Evolutionary conservation across 257 asterid species (phyloP).

Genomic region (Solanum sejunctum): DNA sequence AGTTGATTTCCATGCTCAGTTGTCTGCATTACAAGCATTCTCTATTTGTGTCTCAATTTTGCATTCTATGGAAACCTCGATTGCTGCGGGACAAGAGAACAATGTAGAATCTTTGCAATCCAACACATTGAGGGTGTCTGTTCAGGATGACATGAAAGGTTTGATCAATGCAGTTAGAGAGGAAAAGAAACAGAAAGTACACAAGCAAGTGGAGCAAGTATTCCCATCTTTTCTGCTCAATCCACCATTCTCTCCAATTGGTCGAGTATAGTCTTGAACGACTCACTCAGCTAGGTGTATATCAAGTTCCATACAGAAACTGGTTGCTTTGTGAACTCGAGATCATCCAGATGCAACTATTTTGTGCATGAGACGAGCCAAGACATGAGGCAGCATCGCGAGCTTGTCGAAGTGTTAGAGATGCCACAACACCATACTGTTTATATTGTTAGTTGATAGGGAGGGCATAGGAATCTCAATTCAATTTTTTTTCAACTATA

Average conservation of each 20-base stretch:
- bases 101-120: constrained; percentile 29
- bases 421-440: constrained; percentile 11
- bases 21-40: constrained; percentile 83
- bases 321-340: neutral
- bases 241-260: constrained; percentile 89
- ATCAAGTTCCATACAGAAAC: neutral
- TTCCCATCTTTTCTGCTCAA: constrained; percentile 54
- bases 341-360: neutral
- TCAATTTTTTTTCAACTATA: constrained; percentile 5
- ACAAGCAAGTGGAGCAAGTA: constrained; percentile 34
- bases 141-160: constrained; percentile 42
- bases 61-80: constrained; percentile 56
- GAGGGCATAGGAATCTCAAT: constrained; percentile 9
- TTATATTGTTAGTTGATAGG: constrained; percentile 19
- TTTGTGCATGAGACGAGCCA: neutral
- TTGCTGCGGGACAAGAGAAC: constrained; percentile 28
- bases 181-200: constrained; percentile 34
- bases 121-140: constrained; percentile 40
- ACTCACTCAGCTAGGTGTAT: neutral
- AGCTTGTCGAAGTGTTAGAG: neutral
- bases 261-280: constrained; percentile 44
- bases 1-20: constrained; percentile 77
- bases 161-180: constrained; percentile 36
- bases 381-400: neutral
- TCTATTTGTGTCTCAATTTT: constrained; percentile 62